A percentile compares a stretch with the other conserved stretches of the same genome.
Evolutionary conservation across 2,329 filamentous ascomycete genomes (phyloP).

Genomic region (Lecanosticta acicola): DNA sequence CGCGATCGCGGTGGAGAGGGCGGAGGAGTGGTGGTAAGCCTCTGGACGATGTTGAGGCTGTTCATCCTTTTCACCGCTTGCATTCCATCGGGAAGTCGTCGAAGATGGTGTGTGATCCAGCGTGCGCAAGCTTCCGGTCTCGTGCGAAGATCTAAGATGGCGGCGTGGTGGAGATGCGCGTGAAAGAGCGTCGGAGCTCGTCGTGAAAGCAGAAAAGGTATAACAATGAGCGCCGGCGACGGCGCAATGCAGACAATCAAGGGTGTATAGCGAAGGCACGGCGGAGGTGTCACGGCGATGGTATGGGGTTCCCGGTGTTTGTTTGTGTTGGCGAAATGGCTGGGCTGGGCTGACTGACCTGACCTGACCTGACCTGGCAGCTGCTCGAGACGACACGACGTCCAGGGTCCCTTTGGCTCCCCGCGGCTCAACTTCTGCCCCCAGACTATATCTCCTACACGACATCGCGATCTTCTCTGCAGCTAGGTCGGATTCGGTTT

Average conservation of each 20-base stretch:
- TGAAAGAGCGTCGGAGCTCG: not conserved
- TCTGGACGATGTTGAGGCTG: conserved; percentile 89
- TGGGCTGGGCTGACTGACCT: too few species aligned
- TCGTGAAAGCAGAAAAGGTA: not conserved
- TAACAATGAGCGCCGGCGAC: not conserved
- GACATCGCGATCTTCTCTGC: not conserved
- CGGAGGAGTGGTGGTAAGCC: conserved; percentile 56
- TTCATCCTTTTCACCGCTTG: conserved; percentile 63
- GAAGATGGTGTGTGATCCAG: not conserved
- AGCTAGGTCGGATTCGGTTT: not conserved
- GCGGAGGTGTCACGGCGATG: not conserved
- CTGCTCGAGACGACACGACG: too few species aligned
- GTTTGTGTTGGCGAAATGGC: too few species aligned
- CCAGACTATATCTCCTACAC: not conserved
- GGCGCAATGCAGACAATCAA: not conserved
- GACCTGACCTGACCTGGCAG: too few species aligned
- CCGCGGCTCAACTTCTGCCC: not conserved
- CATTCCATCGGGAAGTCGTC: conserved; percentile 13
- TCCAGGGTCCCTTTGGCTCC: too few species aligned
- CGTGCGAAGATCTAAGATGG: not conserved
- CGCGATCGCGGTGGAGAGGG: conserved; percentile 48
- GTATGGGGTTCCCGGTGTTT: not conserved
- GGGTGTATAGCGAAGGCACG: not conserved
- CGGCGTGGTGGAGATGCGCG: not conserved
- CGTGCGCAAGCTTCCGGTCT: not conserved